Evolutionary conservation across 2,329 filamentous ascomycete genomes (phyloP), one percentile per base, ranked within the genome.

Genomic region (Alternaria metachromatica): DNA sequence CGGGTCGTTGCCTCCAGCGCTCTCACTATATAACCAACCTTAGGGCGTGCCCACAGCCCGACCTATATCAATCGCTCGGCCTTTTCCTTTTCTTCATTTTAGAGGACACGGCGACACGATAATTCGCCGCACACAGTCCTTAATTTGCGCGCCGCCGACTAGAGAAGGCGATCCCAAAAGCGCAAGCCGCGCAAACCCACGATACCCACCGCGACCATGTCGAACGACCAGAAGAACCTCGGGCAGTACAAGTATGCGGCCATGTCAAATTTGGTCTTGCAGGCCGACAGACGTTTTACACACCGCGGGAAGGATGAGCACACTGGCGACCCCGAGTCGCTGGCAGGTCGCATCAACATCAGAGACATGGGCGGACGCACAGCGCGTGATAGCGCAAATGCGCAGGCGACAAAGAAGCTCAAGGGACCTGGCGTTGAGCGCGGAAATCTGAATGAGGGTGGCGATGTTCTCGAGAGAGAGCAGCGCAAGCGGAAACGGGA

Each of bases 241-340:
- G 94, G 93, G 82, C 94, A 97, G 84, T 97, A 97, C 88, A 97
- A 97, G 84, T 97, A 97, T 88, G 94, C 94, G 89, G 94, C 93
- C 82, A 98, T 99, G 96, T 99, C 96, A 85, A 99, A 99, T 89
- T 91, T 99, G 93, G 96, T 99, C 80, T 93, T 99, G 89, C 96
- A 99, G 92, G 94, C 94, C 85, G 96, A 99, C 86, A 91, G 94
- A 84, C 91, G 96, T 75, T 98, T 99, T 80, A 91, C 97, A 75
- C 93, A 93, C 69, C 90, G 96, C 80, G 90, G 94, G 76, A 94
- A 90, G 73, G 95, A 99, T 82, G 96, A 99, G 84, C 90, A 93
- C 68, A 98, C 95, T 55, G 96, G 96, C 75, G 96, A 99, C 80
- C 96, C 96, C 55, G 96, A 99, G 84, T 99, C 96, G 62, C 89